A percentile compares a stretch with the other conserved stretches of the same genome.
Conservation (phyloP, 2,329 filamentous ascomycete species). For the Aspergillus flavus region DNA sequence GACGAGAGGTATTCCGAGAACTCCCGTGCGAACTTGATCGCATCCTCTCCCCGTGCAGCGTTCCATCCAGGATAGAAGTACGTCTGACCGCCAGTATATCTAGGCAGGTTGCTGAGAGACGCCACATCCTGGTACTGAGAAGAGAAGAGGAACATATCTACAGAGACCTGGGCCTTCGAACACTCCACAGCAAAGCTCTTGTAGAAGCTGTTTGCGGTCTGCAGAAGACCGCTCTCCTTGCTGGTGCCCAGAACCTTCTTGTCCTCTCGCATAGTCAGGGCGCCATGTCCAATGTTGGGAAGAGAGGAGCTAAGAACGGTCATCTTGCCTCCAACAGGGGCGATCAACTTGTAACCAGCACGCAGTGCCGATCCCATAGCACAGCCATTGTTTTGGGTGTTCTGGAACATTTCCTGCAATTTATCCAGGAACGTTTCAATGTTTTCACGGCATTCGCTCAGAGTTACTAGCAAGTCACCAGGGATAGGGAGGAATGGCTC, state of each 20-base stretch:
- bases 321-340: constrained; percentile 91
- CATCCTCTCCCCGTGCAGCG: constrained; percentile 87
- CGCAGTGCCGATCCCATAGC: constrained; percentile 92
- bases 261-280: constrained; percentile 91
- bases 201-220: constrained; percentile 95
- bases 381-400: constrained; percentile 85
- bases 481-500: constrained; percentile 96
- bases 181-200: constrained; percentile 99
- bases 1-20: constrained; percentile 97
- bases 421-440: constrained; percentile 89
- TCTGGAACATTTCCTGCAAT: constrained; percentile 94
- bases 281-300: constrained; percentile 86
- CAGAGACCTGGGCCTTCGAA: constrained; percentile 97
- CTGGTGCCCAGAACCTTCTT: constrained; percentile 93
- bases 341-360: constrained; percentile 94
- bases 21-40: constrained; percentile 95
- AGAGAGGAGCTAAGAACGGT: constrained; percentile 87
- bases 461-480: constrained; percentile 83
- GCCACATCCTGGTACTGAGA: constrained; percentile 97
- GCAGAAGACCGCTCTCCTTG: constrained; percentile 83
- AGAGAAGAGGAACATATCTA: constrained; percentile 97
- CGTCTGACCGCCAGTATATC: constrained; percentile 96
- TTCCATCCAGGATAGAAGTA: constrained; percentile 99
- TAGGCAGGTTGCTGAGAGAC: constrained; percentile 88
- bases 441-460: constrained; percentile 85